Conservation (phyloP, 169 alveolate species). For the Perkinsus olseni region DNA sequence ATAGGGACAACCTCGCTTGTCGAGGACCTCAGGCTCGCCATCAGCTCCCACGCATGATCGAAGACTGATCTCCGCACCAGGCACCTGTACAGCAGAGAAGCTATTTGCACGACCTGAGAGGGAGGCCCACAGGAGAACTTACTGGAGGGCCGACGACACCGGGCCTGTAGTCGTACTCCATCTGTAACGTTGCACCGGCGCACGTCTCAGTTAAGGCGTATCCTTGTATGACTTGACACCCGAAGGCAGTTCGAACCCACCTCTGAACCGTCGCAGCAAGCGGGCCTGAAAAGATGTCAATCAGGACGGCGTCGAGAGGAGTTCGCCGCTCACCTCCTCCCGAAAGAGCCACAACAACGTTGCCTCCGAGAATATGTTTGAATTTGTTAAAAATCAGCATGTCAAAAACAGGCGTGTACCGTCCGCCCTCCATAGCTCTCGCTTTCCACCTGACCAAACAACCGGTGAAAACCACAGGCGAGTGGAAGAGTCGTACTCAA, state of each 20-base stretch:
- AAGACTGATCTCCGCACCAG: not conserved
- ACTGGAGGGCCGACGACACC: slow-evolving; percentile 59
- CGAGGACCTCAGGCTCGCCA: not conserved
- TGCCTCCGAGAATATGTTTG: slow-evolving; percentile 60
- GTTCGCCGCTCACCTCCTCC: slow-evolving; percentile 24
- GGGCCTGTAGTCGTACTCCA: slow-evolving; percentile 27
- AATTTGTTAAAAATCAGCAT: slow-evolving; percentile 37
- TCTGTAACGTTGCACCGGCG: slow-evolving; percentile 47
- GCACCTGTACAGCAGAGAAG: not conserved
- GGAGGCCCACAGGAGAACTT: not conserved
- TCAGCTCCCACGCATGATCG: not conserved
- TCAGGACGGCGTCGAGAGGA: not conserved
- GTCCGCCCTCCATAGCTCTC: not conserved
- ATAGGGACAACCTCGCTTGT: not conserved
- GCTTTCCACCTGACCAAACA: not conserved
- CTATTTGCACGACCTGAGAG: no score
- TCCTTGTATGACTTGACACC: slow-evolving; percentile 57
- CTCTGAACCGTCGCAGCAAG: slow-evolving; percentile 48
- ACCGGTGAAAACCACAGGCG: not conserved
- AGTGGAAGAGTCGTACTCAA: not conserved
- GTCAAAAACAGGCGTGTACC: slow-evolving; percentile 18
- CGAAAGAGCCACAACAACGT: slow-evolving; percentile 43
- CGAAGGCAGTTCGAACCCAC: slow-evolving; percentile 45
- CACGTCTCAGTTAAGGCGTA: slow-evolving; percentile 78
- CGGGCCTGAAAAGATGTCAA: slow-evolving; percentile 51